Conservation (phyloP, 2,329 filamentous ascomycete genomes). For the Sporothrix euskadiensis region DNA sequence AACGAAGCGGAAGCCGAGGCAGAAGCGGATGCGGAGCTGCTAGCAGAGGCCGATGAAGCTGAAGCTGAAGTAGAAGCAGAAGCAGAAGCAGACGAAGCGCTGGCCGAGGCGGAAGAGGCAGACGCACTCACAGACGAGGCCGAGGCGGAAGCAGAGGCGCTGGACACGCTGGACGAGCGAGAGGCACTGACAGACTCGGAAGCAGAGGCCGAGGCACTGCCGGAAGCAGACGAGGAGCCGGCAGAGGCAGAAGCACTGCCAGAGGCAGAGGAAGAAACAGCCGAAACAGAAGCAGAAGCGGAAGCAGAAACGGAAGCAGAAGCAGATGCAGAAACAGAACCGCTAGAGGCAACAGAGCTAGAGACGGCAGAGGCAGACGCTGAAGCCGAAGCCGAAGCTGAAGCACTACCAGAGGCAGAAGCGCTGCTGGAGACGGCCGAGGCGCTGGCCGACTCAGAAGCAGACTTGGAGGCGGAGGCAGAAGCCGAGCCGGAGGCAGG, state of each 20-base stretch:
- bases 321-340: not conserved
- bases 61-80: not conserved
- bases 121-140: not conserved
- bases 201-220: not conserved
- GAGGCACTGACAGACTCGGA: not conserved
- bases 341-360: not conserved
- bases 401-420: not conserved
- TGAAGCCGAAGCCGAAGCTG: not conserved
- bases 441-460: not conserved
- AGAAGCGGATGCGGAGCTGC: not conserved
- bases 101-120: not conserved
- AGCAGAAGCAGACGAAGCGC: not conserved
- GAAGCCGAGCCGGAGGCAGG: not conserved
- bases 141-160: not conserved
- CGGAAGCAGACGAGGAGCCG: not conserved
- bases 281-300: not conserved
- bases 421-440: slow-evolving; percentile 9
- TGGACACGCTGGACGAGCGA: not conserved
- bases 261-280: not conserved
- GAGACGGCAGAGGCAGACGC: not conserved
- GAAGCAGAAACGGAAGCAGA: not conserved
- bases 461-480: not conserved
- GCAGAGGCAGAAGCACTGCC: not conserved
- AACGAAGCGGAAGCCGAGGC: not conserved
- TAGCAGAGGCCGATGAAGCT: not conserved